Evolutionary conservation across 176 grass and related monocot genomes (phyloP).

Genomic region (Aegilops sharonensis): DNA sequence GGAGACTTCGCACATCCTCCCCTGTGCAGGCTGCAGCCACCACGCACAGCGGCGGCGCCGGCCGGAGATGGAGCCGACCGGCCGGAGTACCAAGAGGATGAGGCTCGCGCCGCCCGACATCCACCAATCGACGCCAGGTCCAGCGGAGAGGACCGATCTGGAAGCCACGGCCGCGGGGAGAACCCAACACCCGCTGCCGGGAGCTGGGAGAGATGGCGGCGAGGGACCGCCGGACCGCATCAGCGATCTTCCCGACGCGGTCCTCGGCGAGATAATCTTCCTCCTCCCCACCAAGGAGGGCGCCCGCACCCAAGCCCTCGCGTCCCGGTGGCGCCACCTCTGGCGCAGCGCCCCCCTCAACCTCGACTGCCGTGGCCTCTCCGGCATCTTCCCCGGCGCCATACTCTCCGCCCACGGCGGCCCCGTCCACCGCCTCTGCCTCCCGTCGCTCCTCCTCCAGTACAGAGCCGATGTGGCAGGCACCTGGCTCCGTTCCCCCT

Average conservation of each 20-base stretch:
- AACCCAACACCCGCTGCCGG: neutral
- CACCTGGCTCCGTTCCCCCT: neutral
- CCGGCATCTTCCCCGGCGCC: neutral
- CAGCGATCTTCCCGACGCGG: neutral
- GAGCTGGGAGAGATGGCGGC: neutral
- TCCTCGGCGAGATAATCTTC: conserved; percentile 5
- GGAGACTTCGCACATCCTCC: neutral
- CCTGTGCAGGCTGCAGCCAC: neutral
- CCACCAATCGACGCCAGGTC: neutral
- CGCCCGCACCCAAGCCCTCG: neutral
- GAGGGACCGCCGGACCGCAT: neutral
- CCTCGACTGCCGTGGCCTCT: neutral
- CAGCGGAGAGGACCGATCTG: neutral
- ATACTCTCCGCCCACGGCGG: neutral
- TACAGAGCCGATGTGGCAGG: neutral
- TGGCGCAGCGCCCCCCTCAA: neutral
- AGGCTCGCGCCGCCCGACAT: neutral
- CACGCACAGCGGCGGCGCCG: neutral
- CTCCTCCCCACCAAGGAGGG: neutral
- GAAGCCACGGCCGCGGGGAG: neutral
- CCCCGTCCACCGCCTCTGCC: neutral
- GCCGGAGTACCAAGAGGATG: neutral
- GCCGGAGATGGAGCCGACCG: neutral
- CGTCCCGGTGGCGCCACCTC: neutral
- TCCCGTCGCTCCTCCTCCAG: neutral